Evolutionary conservation across 2,329 filamentous ascomycete species (phyloP).

Genomic region (Beauveria sp.): DNA sequence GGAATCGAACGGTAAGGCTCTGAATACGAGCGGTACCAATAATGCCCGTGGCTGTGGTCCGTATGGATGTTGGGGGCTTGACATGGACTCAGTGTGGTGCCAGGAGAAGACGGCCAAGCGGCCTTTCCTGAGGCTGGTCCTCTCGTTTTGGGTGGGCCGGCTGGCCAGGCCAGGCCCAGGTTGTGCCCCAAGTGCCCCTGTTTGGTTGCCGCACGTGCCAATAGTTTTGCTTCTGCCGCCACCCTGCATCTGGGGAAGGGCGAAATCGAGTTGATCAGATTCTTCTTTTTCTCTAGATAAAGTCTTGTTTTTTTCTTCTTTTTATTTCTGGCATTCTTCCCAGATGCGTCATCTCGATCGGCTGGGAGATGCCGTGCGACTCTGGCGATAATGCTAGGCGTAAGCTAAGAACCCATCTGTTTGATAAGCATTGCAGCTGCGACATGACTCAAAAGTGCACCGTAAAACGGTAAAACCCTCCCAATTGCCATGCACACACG

Average conservation of each 20-base stretch:
- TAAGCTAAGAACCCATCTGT: too few species aligned
- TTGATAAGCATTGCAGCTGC: too few species aligned
- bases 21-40: not conserved
- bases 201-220: slow-evolving; percentile 5
- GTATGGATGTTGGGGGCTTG: not conserved
- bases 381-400: too few species aligned
- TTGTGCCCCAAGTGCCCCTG: not conserved
- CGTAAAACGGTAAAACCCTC: too few species aligned
- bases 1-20: slow-evolving; percentile 3
- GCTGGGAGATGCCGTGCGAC: too few species aligned
- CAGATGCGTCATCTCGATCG: too few species aligned
- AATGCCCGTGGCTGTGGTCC: too few species aligned
- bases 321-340: not conserved
- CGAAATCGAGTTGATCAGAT: too few species aligned
- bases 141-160: slow-evolving; percentile 1
- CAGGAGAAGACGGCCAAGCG: slow-evolving; percentile 5
- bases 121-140: not conserved
- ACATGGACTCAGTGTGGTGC: not conserved
- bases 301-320: not conserved
- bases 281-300: not conserved
- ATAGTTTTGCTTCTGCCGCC: slow-evolving; percentile 4
- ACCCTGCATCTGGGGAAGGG: not conserved
- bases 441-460: too few species aligned
- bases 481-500: too few species aligned
- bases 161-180: not conserved